These are phyloP conservation scores for Hymenoscyphus linearis DNA, from an alignment of 2,329 filamentous ascomycete species.

Conservation along the genomic window DNA sequence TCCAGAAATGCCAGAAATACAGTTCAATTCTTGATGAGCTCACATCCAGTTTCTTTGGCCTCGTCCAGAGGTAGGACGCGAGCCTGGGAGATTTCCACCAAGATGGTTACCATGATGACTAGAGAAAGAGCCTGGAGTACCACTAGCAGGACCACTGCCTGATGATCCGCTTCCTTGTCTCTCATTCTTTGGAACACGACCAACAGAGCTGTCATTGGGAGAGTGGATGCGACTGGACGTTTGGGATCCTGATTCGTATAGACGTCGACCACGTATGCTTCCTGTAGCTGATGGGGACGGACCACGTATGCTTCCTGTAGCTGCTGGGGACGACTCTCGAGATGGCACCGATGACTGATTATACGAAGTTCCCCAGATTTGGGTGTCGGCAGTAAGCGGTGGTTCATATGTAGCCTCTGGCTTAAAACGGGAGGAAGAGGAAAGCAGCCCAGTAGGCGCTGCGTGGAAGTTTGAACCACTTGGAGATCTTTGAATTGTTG, in stretches of 20 bases:
- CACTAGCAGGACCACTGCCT: not conserved
- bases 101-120: no score
- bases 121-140: not conserved
- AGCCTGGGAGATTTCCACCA: no score
- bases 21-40: no score
- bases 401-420: not conserved
- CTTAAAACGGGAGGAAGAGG: not conserved
- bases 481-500: not conserved
- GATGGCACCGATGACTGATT: not conserved
- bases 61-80: no score
- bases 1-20: no score
- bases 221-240: not conserved
- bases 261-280: not conserved
- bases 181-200: not conserved
- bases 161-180: not conserved
- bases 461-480: not conserved
- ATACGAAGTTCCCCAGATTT: not conserved
- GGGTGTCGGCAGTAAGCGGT: not conserved
- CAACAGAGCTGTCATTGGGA: not conserved
- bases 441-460: not conserved
- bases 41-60: no score
- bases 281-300: not conserved
- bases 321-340: not conserved
- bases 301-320: not conserved
- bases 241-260: not conserved